Evolutionary conservation across 129 eudicot species (phyloP), one percentile per base, ranked within the genome.

Genomic region (Scalesia atractyloides): DNA sequence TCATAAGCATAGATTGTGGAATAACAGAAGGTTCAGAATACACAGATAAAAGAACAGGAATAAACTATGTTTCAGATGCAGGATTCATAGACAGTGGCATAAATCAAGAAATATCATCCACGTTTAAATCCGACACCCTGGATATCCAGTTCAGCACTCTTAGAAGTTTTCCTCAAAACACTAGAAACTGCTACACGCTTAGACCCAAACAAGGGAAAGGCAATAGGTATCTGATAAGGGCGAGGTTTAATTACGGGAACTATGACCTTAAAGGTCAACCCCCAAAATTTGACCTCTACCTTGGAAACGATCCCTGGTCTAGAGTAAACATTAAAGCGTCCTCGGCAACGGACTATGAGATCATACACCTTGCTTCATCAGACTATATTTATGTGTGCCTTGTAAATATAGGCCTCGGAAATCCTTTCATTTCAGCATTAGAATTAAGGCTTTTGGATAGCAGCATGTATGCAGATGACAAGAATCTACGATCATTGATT

Each of bases 1-100:
- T 86, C 79, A 36, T 77, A 30, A 86, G 83, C 85, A 73, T 85
- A 54, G 90, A 85, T 61, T 85, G 86, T 81, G 87, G 91, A 46
- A 48, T 78, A 30, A 41, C 75, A 0, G 72, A 74, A 64, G 75
- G 58, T 15, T 64, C 69, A 22, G 66, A 64, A 66, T 82, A 82
- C 50, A 79, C 53, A 0, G 84, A 76, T 30, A 13, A 2, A 9
- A 19, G 0, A 2, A 82, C 81, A 0, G 74, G 64, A 15, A 2
- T 85, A 60, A 15, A 20, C 56, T 85, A 72, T 46, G 78, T 9
- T 15, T 70, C 82, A 9, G 89, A 85, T 34, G 80, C 66, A 10
- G 51, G 56, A 9, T 77, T 76, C 68, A 41, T 81, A 44, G 69
- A 73, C 49, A 50, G 69, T 17, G 86, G 90, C 36, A 72, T 19